Evolutionary conservation across 2,329 filamentous ascomycete species (phyloP).

Genomic region (Lachnellula suecica): DNA sequence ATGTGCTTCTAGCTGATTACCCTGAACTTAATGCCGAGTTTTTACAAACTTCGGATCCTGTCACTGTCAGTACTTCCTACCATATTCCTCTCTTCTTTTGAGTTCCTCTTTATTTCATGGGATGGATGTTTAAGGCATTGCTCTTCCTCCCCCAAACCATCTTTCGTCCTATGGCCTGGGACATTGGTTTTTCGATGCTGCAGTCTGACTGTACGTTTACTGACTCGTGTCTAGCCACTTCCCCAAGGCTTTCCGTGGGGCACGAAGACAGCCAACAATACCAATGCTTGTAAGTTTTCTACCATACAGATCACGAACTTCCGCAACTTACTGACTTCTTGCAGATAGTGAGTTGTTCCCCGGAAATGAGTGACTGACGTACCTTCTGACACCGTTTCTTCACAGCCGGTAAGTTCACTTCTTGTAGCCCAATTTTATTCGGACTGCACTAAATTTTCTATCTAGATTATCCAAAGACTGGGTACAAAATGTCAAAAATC

Average conservation of each 20-base stretch:
- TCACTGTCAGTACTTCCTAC: conserved; percentile 5
- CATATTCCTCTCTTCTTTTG: neutral
- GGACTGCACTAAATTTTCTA: neutral
- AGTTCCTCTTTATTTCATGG: neutral
- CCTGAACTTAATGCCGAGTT: neutral
- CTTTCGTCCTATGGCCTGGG: neutral
- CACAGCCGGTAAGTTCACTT: conserved; percentile 4
- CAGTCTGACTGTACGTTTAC: neutral
- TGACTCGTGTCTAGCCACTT: conserved; percentile 32
- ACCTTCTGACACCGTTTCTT: neutral
- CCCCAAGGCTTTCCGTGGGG: conserved; percentile 55
- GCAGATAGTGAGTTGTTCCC: conserved; percentile 9
- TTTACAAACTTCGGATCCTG: conserved; percentile 1
- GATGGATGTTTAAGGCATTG: too few species aligned
- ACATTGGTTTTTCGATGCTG: neutral
- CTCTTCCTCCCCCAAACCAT: neutral
- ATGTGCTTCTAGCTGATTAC: conserved; percentile 5
- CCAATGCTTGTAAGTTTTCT: conserved; percentile 31
- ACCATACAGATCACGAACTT: neutral
- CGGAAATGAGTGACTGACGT: neutral
- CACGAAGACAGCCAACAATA: conserved; percentile 37
- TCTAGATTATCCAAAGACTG: conserved; percentile 10
- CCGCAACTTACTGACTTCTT: neutral
- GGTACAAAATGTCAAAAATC: conserved; percentile 6
- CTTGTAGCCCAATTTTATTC: neutral